These are phyloP conservation scores for Chaetomium fimeti DNA, from an alignment of 495 filamentous ascomycete species.

Conservation along the genomic window DNA sequence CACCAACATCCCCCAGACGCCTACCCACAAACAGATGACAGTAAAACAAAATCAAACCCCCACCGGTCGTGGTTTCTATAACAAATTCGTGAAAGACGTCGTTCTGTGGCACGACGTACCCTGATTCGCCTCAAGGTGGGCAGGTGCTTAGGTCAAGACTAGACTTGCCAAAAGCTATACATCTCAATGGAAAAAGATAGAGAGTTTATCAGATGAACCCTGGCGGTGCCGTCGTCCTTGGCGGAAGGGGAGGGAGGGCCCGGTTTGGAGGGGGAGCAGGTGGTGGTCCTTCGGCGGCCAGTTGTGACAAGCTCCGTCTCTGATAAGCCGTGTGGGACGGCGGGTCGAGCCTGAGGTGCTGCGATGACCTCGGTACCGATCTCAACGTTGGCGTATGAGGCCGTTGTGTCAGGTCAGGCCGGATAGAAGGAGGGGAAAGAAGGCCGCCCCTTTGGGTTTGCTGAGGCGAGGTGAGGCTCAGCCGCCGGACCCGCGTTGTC, in stretches of 20 bases:
- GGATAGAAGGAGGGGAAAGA: conserved; percentile 12
- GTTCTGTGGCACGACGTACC: neutral
- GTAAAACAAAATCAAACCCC: conserved; percentile 1
- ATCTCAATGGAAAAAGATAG: neutral
- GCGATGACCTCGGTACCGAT: conserved; percentile 30
- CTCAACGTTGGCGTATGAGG: conserved; percentile 32
- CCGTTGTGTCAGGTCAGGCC: conserved; percentile 21
- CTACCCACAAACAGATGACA: conserved; percentile 3
- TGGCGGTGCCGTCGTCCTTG: conserved; percentile 18
- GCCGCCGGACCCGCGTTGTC: conserved; percentile 19
- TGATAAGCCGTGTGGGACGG: conserved; percentile 33
- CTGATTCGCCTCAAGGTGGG: neutral
- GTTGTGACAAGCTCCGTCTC: conserved; percentile 58
- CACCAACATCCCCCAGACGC: neutral
- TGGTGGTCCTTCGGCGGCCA: conserved; percentile 57
- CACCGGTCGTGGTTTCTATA: neutral
- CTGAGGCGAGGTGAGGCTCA: conserved; percentile 30
- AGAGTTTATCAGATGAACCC: conserved; percentile 21
- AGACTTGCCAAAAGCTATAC: neutral
- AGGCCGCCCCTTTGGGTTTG: conserved; percentile 13
- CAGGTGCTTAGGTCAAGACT: neutral
- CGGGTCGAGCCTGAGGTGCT: conserved; percentile 35
- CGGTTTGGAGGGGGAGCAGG: conserved; percentile 62
- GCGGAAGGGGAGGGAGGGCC: conserved; percentile 62
- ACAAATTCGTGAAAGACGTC: neutral